phyloP scores from a whole-genome alignment of 75 land plant genomes.

The Cryptomeria japonica region DNA sequence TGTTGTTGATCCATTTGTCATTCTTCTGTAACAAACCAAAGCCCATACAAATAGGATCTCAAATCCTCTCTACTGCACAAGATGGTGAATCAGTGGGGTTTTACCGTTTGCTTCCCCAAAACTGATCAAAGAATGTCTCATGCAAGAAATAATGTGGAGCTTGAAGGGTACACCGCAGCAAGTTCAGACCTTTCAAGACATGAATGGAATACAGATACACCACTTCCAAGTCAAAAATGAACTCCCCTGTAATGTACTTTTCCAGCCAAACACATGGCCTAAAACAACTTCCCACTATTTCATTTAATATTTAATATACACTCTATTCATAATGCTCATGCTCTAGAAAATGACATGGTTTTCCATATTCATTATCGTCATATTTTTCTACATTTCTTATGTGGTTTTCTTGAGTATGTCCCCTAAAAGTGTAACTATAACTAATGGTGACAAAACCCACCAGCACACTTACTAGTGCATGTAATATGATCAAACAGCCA shows the following conservation, averaged over 20 bases:
- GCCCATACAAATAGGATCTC: neutral
- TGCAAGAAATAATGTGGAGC: neutral
- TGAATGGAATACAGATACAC: neutral
- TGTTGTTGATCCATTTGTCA: neutral
- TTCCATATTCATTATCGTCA: neutral
- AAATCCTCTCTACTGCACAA: neutral
- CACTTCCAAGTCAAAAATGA: neutral
- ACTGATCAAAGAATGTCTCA: neutral
- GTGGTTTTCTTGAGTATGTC: too few relatives aligned
- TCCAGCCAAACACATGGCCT: neutral
- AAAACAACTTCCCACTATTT: neutral
- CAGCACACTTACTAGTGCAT: neutral
- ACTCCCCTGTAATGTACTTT: neutral
- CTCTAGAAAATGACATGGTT: neutral
- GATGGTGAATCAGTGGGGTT: neutral
- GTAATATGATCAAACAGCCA: neutral
- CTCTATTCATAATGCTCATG: neutral
- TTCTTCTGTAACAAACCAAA: neutral
- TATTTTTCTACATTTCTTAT: neutral
- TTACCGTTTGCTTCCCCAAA: neutral
- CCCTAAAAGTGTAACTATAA: neutral
- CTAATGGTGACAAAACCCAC: neutral
- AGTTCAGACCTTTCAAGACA: neutral
- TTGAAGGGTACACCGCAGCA: neutral
- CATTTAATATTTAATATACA: neutral